A percentile compares a stretch with the other conserved stretches of the same genome.
phyloP scores from a whole-genome alignment of 331 rosid genomes.

The Phaseolus coccineus region DNA sequence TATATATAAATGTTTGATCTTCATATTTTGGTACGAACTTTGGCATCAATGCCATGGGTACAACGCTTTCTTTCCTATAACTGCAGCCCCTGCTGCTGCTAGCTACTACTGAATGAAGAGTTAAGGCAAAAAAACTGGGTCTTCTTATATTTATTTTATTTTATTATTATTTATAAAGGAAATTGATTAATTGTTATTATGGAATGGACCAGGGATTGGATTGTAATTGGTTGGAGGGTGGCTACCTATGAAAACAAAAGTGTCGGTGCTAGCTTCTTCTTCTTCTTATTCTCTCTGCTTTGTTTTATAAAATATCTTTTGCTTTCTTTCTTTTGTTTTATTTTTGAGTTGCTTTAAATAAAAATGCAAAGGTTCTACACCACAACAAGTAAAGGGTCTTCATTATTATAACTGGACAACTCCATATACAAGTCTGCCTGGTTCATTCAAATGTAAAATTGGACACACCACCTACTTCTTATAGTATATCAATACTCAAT shows the following conservation, averaged over 20 bases:
- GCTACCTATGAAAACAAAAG: constrained; percentile 40
- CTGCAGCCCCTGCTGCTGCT: constrained; percentile 24
- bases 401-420: constrained; percentile 42
- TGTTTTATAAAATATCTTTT: constrained; percentile 4
- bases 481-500: constrained; percentile 21
- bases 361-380: constrained; percentile 43
- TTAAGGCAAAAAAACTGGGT: neutral
- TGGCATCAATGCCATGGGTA: constrained; percentile 34
- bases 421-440: constrained; percentile 37
- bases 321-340: neutral
- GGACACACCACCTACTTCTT: constrained; percentile 46
- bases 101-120: constrained; percentile 11
- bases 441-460: constrained; percentile 41
- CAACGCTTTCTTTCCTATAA: constrained; percentile 33
- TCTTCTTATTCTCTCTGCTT: neutral
- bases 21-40: neutral
- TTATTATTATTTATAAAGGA: too few relatives aligned
- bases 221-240: constrained; percentile 23
- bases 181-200: too few relatives aligned
- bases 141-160: too few relatives aligned
- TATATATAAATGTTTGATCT: too few relatives aligned
- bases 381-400: constrained; percentile 41
- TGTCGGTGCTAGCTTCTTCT: constrained; percentile 55
- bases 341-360: constrained; percentile 32
- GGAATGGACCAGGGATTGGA: constrained; percentile 26